A percentile compares a stretch with the other conserved stretches of the same genome.
phyloP scores from a whole-genome alignment of 2,329 filamentous ascomycete genomes.

The Byssochlamys sp. region DNA sequence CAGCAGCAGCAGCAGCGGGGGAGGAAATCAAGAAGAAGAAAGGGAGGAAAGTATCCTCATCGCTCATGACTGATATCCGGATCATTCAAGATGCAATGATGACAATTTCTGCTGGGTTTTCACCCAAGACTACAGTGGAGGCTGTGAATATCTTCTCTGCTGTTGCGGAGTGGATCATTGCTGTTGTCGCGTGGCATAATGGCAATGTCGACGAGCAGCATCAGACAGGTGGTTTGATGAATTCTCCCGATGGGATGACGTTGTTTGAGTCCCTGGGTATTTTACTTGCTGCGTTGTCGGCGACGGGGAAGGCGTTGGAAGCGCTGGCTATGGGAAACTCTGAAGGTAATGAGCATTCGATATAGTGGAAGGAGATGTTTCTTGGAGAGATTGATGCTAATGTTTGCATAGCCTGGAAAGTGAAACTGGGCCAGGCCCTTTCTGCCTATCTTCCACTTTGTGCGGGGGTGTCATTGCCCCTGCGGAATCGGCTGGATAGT shows the following conservation, averaged over 20 bases:
- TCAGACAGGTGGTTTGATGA: slow-evolving; percentile 21
- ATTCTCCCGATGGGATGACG: slow-evolving; percentile 28
- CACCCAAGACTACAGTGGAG: slow-evolving; percentile 21
- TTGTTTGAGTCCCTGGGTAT: slow-evolving; percentile 36
- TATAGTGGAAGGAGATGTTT: neutral
- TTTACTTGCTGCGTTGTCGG: slow-evolving; percentile 29
- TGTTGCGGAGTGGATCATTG: slow-evolving; percentile 30
- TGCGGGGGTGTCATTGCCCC: slow-evolving; percentile 27
- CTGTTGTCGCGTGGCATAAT: slow-evolving; percentile 27
- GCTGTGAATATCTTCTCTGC: slow-evolving; percentile 23
- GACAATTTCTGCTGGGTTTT: slow-evolving; percentile 25
- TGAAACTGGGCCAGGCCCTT: slow-evolving; percentile 29
- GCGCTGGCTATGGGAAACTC: slow-evolving; percentile 24
- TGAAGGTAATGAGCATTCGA: slow-evolving; percentile 15
- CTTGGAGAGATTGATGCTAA: slow-evolving; percentile 4
- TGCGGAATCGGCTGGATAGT: slow-evolving; percentile 30
- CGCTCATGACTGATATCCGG: slow-evolving; percentile 34
- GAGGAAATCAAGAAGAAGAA: neutral
- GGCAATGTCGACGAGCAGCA: slow-evolving; percentile 15
- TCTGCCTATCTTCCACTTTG: slow-evolving; percentile 33
- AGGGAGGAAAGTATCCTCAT: slow-evolving; percentile 8
- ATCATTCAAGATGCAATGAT: slow-evolving; percentile 35
- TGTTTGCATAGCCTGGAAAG: slow-evolving; percentile 22
- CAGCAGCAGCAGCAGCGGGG: neutral
- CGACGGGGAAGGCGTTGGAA: slow-evolving; percentile 26